Evolutionary conservation across 345 rosid species (phyloP), one percentile per base, ranked within the genome.

Genomic region (Trapa bicornis): DNA sequence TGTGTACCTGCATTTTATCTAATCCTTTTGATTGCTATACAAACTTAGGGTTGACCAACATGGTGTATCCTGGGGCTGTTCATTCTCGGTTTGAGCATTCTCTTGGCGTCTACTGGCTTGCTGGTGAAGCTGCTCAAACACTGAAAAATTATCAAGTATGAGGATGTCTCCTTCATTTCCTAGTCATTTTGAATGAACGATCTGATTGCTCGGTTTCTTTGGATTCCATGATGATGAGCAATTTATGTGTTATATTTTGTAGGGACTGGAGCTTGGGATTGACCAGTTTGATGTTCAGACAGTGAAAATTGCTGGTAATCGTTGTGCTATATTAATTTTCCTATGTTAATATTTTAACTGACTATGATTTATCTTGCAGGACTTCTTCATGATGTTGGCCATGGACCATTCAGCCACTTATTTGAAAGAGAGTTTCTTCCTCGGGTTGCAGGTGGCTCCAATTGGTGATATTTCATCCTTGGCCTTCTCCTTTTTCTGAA

Each of bases 1-100:
- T 41, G 43, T 1, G 43, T 41, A 41, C 43, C 2, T 45, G 1
- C 1, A 2, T 11, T 8, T 13, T 16, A 1, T 65, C 16, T 58
- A 35, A 58, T 58, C 6, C 14, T 58, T 54, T 8, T 58, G 37
- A 58, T 58, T 58, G 2, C 7, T 8, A n/a, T 53, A 41, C 8
- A 67, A 69, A 71, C 80, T 78, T 77, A 92, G 98, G 98, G 70
- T 56, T 82, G 74, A 71, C 89, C 7, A 64, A 89, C 80, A 69
- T 89, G 93, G 96, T 92, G 37, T 92, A 82, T 79, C 96, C 98
- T 1, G 98, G 98, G 54, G 98, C 96, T 38, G 88, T 84, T 33
- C 96, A 92, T 84, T 83, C 96, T 64, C 82, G 97, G 68, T 89
- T 89, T 74, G 98, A 93, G 67, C 98, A 93, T 79, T 93, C 98